Conservation (phyloP, 108 stramenopile species). For the Cyclostephanos tholiformis region DNA sequence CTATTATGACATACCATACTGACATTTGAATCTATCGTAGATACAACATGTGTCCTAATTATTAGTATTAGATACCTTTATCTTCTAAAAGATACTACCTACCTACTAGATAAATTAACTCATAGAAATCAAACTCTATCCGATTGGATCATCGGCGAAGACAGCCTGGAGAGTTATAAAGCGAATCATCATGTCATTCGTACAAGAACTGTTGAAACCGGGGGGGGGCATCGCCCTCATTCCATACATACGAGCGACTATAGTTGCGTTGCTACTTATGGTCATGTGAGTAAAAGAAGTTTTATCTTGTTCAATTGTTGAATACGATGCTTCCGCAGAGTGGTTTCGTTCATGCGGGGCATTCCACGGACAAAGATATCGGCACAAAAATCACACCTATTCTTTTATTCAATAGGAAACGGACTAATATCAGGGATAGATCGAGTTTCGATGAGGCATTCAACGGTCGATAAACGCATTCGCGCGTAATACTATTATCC, state of each 20-base stretch:
- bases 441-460: not conserved
- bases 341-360: not conserved
- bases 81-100: no score
- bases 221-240: slow-evolving; percentile 86
- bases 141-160: no score
- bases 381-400: not conserved
- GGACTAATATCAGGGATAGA: not conserved
- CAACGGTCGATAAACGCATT: not conserved
- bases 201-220: slow-evolving; percentile 74
- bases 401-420: not conserved
- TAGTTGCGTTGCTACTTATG: slow-evolving; percentile 64
- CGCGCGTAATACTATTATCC: no score
- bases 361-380: not conserved
- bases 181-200: slow-evolving; percentile 49
- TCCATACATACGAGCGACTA: slow-evolving; percentile 80
- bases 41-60: no score
- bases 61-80: no score
- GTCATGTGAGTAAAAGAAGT: slow-evolving; percentile 37
- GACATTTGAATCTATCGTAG: no score
- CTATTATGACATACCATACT: no score
- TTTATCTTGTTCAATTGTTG: no score
- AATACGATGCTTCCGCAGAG: not conserved
- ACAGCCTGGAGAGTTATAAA: not conserved
- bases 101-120: no score
- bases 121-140: no score